phyloP scores from a whole-genome alignment of 140 eudicot genomes.

The Stevia rebaudiana region DNA sequence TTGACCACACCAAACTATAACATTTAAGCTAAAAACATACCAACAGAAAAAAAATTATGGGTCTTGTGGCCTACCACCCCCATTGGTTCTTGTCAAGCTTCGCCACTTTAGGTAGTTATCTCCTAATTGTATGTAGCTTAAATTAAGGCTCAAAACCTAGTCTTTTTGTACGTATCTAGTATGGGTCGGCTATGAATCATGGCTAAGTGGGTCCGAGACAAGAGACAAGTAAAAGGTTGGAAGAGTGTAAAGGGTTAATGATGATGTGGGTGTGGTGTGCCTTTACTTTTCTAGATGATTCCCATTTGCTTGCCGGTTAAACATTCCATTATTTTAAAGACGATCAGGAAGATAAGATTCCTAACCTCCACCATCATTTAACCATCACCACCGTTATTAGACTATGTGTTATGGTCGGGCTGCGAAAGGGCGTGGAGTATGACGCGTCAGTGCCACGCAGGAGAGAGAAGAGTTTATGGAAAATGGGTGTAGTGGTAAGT shows the following conservation, averaged over 20 bases:
- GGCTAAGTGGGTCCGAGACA: conserved; percentile 25
- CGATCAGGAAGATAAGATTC: conserved; percentile 9
- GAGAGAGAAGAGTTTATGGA: no score
- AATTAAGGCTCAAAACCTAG: conserved; percentile 14
- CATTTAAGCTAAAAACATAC: no score
- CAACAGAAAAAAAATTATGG: no score
- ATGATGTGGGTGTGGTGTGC: conserved; percentile 36
- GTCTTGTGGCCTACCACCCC: no score
- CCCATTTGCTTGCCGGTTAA: conserved; percentile 35
- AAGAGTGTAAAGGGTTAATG: conserved; percentile 37
- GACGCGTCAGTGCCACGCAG: no score
- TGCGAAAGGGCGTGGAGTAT: no score
- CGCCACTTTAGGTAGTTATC: no score
- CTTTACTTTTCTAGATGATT: conserved; percentile 19
- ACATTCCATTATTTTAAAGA: conserved; percentile 30
- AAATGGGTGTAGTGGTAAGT: no score
- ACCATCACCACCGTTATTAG: neutral
- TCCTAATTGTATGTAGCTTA: no score
- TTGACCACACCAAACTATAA: no score
- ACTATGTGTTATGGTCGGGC: no score
- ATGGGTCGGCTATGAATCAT: conserved; percentile 18
- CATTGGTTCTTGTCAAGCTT: no score
- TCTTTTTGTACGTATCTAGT: conserved; percentile 17
- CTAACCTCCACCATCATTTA: neutral
- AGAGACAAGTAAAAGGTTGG: conserved; percentile 26